Evolutionary conservation across 1,284 basidiomycete genomes (phyloP), one percentile per base, ranked within the genome.

Genomic region (Tranzscheliella williamsii): DNA sequence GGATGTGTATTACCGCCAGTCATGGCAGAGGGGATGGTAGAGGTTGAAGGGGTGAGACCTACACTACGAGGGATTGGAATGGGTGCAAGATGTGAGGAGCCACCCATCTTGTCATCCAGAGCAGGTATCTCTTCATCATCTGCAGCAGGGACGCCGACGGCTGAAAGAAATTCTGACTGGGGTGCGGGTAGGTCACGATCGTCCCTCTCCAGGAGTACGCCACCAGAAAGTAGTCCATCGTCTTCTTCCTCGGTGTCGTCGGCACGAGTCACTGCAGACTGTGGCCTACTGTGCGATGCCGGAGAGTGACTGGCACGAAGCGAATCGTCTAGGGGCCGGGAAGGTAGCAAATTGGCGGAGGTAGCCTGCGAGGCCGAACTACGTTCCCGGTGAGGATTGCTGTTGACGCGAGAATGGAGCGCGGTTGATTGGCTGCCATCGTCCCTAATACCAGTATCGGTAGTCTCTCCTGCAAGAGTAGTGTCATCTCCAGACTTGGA

Each of bases 401-500:
- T 29, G 27, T 29, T 29, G 11, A 11, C 11, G 9, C n/a, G 27
- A 9, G 27, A 29, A 17, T 34, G 11, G 11, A 8, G 8, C 17
- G 9, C 32, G 8, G 9, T 9, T 34, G 32, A 9, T 20, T 34
- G 8, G 32, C 11, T 34, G 8, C 32, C 32, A 9, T 9, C 9
- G 9, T 29, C 26, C 9, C n/a, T 29, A 9, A 29, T n/a, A n/a
- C n/a, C n/a, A n/a, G n/a, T n/a, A n/a, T n/a, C n/a, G n/a, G n/a
- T n/a, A n/a, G n/a, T n/a, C n/a, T n/a, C n/a, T n/a, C n/a, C n/a
- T n/a, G n/a, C n/a, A n/a, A n/a, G n/a, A n/a, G 26, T 29, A 9
- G 9, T n/a, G 26, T 29, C 73, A 6, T 65, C 79, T 29, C 85
- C 63, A 6, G 39, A 40, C 24, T 58, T 48, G 1, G 55, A 58